A percentile compares a stretch with the other conserved stretches of the same genome.
These are phyloP conservation scores for Exophiala viscosa DNA, from an alignment of 2,329 filamentous ascomycete species.

Conservation along the genomic window DNA sequence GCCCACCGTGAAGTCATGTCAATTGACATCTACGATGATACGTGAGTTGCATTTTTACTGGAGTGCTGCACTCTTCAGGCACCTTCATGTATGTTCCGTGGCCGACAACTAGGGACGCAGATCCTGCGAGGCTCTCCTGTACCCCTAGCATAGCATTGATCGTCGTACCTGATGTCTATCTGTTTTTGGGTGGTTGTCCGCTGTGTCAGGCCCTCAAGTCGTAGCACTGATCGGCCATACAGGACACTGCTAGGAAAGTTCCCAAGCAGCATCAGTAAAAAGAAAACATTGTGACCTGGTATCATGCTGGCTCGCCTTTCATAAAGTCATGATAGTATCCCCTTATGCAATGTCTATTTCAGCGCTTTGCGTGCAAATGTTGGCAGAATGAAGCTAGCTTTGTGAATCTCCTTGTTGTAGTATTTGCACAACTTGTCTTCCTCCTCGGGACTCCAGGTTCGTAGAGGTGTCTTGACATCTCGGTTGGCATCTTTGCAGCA, in stretches of 20 bases:
- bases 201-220: neutral
- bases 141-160: neutral
- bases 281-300: conserved; percentile 10
- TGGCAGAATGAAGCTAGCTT: conserved; percentile 87
- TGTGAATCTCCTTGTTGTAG: conserved; percentile 96
- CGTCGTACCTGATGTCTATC: too few relatives aligned
- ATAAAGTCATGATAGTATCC: neutral
- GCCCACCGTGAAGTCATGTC: too few relatives aligned
- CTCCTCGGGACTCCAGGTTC: conserved; percentile 77
- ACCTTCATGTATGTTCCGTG: too few relatives aligned
- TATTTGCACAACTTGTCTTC: conserved; percentile 92
- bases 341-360: conserved; percentile 32
- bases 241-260: neutral
- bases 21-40: too few relatives aligned
- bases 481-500: conserved; percentile 89
- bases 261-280: neutral
- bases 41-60: too few relatives aligned
- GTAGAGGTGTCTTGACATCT: conserved; percentile 80
- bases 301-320: conserved; percentile 14
- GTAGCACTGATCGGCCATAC: neutral
- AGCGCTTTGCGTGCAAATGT: conserved; percentile 82
- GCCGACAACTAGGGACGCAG: too few relatives aligned
- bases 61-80: too few relatives aligned
- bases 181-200: neutral
- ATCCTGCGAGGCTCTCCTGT: neutral